Conservation (phyloP, 2,329 filamentous ascomycete species). For the Pseudocercospora fijiensis region DNA sequence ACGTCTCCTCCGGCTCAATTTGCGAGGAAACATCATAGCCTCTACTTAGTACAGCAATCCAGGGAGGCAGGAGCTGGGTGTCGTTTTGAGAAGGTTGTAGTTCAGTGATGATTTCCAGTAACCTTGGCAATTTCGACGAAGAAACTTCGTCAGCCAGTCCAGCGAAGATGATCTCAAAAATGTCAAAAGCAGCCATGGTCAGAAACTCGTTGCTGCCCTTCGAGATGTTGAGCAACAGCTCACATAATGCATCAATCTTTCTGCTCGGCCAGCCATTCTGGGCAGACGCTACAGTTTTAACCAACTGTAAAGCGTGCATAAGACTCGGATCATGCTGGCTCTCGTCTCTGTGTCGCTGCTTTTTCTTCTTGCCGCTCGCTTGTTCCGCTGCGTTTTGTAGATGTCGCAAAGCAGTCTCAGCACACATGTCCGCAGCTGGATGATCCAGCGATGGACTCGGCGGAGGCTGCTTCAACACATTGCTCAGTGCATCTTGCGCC, state of each 20-base stretch:
- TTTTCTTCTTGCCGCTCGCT: slow-evolving; percentile 68
- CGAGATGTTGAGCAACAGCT: slow-evolving; percentile 83
- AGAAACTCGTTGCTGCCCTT: slow-evolving; percentile 91
- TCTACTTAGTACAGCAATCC: slow-evolving; percentile 92
- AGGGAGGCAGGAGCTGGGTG: slow-evolving; percentile 88
- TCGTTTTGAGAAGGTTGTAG: slow-evolving; percentile 89
- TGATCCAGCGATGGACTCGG: slow-evolving; percentile 92
- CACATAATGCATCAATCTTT: slow-evolving; percentile 90
- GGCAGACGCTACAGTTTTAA: slow-evolving; percentile 82
- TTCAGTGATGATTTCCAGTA: slow-evolving; percentile 89
- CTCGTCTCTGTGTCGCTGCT: slow-evolving; percentile 53
- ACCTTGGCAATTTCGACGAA: slow-evolving; percentile 81
- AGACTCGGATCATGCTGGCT: slow-evolving; percentile 66
- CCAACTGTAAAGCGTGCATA: slow-evolving; percentile 87
- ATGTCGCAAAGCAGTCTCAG: slow-evolving; percentile 81
- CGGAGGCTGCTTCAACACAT: slow-evolving; percentile 78
- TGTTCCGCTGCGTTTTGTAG: slow-evolving; percentile 72
- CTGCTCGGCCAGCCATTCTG: slow-evolving; percentile 94
- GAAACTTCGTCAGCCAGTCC: slow-evolving; percentile 85
- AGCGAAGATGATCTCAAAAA: slow-evolving; percentile 95
- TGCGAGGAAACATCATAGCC: slow-evolving; percentile 93
- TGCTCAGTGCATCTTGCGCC: slow-evolving; percentile 83
- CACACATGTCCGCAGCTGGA: slow-evolving; percentile 93
- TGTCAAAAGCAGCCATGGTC: slow-evolving; percentile 93
- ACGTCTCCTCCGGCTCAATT: slow-evolving; percentile 84